These are phyloP conservation scores for Backusella westeae DNA, from an alignment of 192 early-diverging fungal genomes.

Conservation along the genomic window DNA sequence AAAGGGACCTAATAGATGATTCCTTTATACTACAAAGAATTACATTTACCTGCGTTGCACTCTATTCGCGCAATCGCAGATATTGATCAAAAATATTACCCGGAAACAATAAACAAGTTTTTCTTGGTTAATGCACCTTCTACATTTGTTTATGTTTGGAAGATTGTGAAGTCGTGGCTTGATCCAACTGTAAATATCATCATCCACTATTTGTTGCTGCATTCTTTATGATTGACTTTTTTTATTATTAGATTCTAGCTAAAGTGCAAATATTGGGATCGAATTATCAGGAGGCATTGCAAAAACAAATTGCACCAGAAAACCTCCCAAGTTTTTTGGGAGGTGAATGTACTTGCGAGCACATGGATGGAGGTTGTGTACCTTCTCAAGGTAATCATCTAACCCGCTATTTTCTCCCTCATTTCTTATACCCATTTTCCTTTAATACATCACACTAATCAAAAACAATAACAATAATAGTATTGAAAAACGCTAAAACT, in stretches of 20 bases:
- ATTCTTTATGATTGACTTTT: not conserved
- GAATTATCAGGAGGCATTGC: slow-evolving; percentile 54
- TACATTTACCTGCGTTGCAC: slow-evolving; percentile 65
- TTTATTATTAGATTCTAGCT: slow-evolving; percentile 38
- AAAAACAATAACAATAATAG: not conserved
- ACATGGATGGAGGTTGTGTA: slow-evolving; percentile 67
- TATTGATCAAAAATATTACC: slow-evolving; percentile 92
- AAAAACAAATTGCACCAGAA: slow-evolving; percentile 64
- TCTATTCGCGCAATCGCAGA: slow-evolving; percentile 71
- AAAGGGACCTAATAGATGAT: not conserved
- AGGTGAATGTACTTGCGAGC: slow-evolving; percentile 67
- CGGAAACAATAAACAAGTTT: slow-evolving; percentile 89
- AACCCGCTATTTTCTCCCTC: not conserved
- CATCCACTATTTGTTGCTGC: not conserved
- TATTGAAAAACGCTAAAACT: slow-evolving; percentile 21
- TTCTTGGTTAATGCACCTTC: slow-evolving; percentile 93
- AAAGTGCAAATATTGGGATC: slow-evolving; percentile 66
- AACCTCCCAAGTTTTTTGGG: slow-evolving; percentile 74
- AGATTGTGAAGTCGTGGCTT: slow-evolving; percentile 71
- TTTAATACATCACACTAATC: not conserved
- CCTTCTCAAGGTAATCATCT: slow-evolving; percentile 33
- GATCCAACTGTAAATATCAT: slow-evolving; percentile 60
- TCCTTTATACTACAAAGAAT: slow-evolving; percentile 35
- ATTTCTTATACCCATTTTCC: not conserved
- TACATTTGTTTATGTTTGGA: slow-evolving; percentile 84